phyloP scores from a whole-genome alignment of 352 stramenopile genomes.

The Pythium insidiosum region DNA sequence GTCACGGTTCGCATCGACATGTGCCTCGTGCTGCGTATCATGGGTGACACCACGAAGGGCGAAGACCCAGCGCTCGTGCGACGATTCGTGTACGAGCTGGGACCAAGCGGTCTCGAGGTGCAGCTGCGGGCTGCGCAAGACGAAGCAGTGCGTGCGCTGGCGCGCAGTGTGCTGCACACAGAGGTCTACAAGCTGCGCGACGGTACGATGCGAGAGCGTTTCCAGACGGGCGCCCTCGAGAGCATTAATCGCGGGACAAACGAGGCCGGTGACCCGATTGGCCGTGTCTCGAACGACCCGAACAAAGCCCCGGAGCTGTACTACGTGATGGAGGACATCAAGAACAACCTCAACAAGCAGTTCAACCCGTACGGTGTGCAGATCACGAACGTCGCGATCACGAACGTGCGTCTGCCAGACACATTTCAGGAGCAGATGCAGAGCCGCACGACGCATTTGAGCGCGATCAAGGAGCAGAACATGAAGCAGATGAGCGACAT shows the following conservation, averaged over 20 bases:
- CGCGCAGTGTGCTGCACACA: conserved; percentile 81
- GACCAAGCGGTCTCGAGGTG: conserved; percentile 72
- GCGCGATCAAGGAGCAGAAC: conserved; percentile 61
- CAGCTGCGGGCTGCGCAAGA: conserved; percentile 79
- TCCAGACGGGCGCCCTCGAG: conserved; percentile 44
- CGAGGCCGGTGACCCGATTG: conserved; percentile 7
- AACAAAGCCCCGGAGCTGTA: conserved; percentile 20
- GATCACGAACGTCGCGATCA: conserved; percentile 63
- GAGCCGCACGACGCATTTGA: conserved; percentile 54
- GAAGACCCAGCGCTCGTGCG: conserved; percentile 81
- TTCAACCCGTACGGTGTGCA: conserved; percentile 70
- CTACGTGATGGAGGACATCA: conserved; percentile 59
- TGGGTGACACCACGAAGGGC: conserved; percentile 72
- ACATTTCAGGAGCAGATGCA: conserved; percentile 62
- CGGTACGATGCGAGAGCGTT: conserved; percentile 57
- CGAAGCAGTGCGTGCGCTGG: conserved; percentile 71
- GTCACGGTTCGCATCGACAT: conserved; percentile 85
- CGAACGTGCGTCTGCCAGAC: conserved; percentile 48
- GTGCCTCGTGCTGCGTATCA: conserved; percentile 85
- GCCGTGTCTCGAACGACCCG: conserved; percentile 7
- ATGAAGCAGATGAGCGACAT: conserved; percentile 80
- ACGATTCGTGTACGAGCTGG: conserved; percentile 86
- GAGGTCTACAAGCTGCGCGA: conserved; percentile 82
- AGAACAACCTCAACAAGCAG: conserved; percentile 51
- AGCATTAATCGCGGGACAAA: conserved; percentile 10